Evolutionary conservation across 371 early-diverging fungal genomes (phyloP), one percentile per base, ranked within the genome.

Genomic region (Synchytrium microbalum): DNA sequence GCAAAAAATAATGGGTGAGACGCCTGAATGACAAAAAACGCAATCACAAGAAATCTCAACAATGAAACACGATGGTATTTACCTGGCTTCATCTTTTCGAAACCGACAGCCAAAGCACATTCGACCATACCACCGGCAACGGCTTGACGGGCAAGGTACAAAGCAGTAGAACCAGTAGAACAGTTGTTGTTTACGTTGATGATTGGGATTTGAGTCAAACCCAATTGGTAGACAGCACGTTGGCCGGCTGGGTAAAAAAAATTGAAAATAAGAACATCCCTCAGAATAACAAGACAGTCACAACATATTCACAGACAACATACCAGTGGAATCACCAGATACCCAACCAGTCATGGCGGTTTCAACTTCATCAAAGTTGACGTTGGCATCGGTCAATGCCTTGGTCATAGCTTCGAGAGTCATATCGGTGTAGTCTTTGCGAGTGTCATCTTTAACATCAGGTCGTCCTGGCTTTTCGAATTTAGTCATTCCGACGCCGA

Each of bases 121-220:
- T 88, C 86, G 19, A 73, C 84, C 33, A 72, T 64, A 16, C 91
- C 89, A 29, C 75, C 74, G 27, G 80, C 85, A 63, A 90, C 77
- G 0, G 84, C 80, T 64, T 81, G 80, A 28, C 86, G 82, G 10
- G 89, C 90, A 64, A 84, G 74, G 66, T 72, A 86, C 56, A 89
- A 75, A 19, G 91, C 89, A 23, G 88, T 82, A 0, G 87, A 86
- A 8, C 91, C 89, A 31, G 89, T 88, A 3, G 87, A 82, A 71
- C 91, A 88, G 75, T 88, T 88, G 82, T 89, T 90, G 73, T 89
- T 88, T 66, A 87, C 88, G 65, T 90, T 90, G 65, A 81, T 65
- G 69, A 81, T 75, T 32, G 79, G 81, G 46, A 38, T 38, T 38
- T 38, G 46, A 38, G 46, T 38, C 46, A 38, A 38, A 5, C 46